phyloP scores from a whole-genome alignment of 2,329 filamentous ascomycete species.

The Phyllosticta citriasiana region DNA sequence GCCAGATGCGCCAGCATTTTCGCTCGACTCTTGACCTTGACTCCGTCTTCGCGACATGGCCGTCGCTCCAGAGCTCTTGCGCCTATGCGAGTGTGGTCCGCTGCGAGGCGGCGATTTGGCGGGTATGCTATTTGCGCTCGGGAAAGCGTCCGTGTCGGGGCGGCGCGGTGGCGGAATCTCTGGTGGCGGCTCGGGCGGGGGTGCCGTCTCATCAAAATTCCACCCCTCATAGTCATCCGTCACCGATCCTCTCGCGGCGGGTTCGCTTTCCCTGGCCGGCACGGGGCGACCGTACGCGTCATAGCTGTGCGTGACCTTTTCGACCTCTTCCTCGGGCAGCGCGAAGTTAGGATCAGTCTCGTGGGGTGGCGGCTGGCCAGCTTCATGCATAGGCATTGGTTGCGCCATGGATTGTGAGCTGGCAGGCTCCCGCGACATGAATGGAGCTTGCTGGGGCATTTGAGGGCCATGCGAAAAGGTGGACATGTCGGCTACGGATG shows the following conservation, averaged over 20 bases:
- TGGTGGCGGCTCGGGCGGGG: slow-evolving; percentile 47
- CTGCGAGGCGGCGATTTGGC: slow-evolving; percentile 68
- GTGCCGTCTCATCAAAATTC: slow-evolving; percentile 79
- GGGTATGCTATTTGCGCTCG: slow-evolving; percentile 64
- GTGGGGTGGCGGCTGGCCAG: slow-evolving; percentile 23
- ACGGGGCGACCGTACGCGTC: slow-evolving; percentile 49
- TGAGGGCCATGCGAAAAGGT: slow-evolving; percentile 29
- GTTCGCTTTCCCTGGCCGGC: slow-evolving; percentile 33
- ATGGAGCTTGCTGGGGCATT: slow-evolving; percentile 31
- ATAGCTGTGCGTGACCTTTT: slow-evolving; percentile 48
- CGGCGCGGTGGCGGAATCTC: slow-evolving; percentile 48
- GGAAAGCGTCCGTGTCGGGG: slow-evolving; percentile 82
- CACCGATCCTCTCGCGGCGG: slow-evolving; percentile 27
- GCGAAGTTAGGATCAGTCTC: slow-evolving; percentile 29
- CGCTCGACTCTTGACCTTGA: slow-evolving; percentile 51
- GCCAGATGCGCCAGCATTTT: slow-evolving; percentile 29
- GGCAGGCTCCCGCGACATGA: slow-evolving; percentile 35
- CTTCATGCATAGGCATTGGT: slow-evolving; percentile 14
- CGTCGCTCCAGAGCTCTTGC: slow-evolving; percentile 60
- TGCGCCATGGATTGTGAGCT: slow-evolving; percentile 25
- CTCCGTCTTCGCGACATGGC: slow-evolving; percentile 55
- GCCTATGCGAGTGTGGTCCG: slow-evolving; percentile 57
- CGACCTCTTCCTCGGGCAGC: slow-evolving; percentile 45
- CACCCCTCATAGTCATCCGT: slow-evolving; percentile 61
- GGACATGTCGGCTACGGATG: slow-evolving; percentile 31